Percentiles rank a stretch among this genome's conserved stretches.
phyloP scores from a whole-genome alignment of 129 eudicot species.

The Centrapalus pauciflorus region DNA sequence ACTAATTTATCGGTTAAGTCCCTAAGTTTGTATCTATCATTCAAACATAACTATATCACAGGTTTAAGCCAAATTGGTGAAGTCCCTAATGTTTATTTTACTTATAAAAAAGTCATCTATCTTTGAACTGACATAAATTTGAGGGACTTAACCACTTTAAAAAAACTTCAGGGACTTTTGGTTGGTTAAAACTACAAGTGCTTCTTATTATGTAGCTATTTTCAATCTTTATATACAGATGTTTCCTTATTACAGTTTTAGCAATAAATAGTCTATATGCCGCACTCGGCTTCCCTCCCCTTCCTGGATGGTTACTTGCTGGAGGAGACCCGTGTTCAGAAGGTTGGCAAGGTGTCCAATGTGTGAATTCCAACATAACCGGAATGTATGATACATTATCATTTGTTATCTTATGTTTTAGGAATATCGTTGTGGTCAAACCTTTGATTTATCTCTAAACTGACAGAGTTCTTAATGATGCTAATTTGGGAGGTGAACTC shows the following conservation, averaged over 20 bases:
- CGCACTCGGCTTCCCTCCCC: slow-evolving; percentile 60
- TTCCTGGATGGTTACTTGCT: slow-evolving; percentile 58
- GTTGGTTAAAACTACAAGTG: not conserved
- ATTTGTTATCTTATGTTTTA: not conserved
- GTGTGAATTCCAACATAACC: slow-evolving; percentile 69
- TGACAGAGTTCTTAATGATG: slow-evolving; percentile 50
- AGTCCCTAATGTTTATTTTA: not conserved
- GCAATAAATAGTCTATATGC: slow-evolving; percentile 67
- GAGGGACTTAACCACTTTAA: not conserved
- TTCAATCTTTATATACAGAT: not conserved
- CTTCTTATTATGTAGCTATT: too few relatives aligned
- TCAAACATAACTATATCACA: not conserved
- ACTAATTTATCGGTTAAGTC: too few relatives aligned
- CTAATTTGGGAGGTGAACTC: slow-evolving; percentile 67
- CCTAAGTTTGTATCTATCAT: too few relatives aligned
- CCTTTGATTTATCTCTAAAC: not conserved
- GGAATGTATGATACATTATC: slow-evolving; percentile 48
- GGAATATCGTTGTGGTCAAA: not conserved
- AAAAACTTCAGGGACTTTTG: not conserved
- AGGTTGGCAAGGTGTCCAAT: slow-evolving; percentile 78
- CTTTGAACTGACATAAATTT: not conserved
- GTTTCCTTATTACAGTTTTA: slow-evolving; percentile 35
- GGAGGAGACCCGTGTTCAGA: slow-evolving; percentile 85
- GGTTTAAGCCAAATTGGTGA: too few relatives aligned
- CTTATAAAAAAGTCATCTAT: not conserved